phyloP scores from a whole-genome alignment of 768 basidiomycete species.

The Hydnomerulius pinastri region DNA sequence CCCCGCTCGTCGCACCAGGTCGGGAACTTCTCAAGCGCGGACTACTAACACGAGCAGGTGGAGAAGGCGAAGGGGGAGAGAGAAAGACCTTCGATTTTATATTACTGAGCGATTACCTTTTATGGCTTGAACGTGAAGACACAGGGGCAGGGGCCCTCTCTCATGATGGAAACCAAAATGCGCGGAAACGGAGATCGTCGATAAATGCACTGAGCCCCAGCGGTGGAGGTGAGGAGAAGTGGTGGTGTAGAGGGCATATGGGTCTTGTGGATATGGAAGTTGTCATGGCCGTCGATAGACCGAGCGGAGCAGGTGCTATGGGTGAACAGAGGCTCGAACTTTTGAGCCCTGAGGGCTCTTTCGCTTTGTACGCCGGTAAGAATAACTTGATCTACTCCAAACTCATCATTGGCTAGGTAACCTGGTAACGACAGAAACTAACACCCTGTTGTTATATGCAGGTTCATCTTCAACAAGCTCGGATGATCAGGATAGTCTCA shows the following conservation, averaged over 20 bases:
- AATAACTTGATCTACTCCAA: neutral
- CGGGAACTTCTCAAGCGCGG: slow-evolving; percentile 77
- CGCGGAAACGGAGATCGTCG: slow-evolving; percentile 18
- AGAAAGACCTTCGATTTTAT: slow-evolving; percentile 64
- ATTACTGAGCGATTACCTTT: slow-evolving; percentile 78
- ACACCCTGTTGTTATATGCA: neutral
- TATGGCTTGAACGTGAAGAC: slow-evolving; percentile 71
- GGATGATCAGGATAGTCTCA: slow-evolving; percentile 28
- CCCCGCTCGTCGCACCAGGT: slow-evolving; percentile 78
- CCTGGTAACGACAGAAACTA: too few relatives aligned
- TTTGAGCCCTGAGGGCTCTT: slow-evolving; percentile 75
- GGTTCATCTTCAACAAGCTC: slow-evolving; percentile 2
- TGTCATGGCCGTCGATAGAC: slow-evolving; percentile 46
- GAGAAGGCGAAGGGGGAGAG: slow-evolving; percentile 44
- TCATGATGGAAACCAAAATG: slow-evolving; percentile 19
- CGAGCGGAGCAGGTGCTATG: slow-evolving; percentile 13
- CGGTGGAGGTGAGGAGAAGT: slow-evolving; percentile 59
- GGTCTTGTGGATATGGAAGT: slow-evolving; percentile 78
- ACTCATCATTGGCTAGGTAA: too few relatives aligned
- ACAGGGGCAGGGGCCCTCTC: slow-evolving; percentile 22
- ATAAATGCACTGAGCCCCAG: slow-evolving; percentile 18
- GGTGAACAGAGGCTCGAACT: slow-evolving; percentile 69
- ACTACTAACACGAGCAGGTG: slow-evolving; percentile 47
- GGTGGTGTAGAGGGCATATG: slow-evolving; percentile 70
- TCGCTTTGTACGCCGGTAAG: slow-evolving; percentile 71